Base-by-base conservation (phyloP, 352 stramenopile species). In the Phytophthora litchii region DNA sequence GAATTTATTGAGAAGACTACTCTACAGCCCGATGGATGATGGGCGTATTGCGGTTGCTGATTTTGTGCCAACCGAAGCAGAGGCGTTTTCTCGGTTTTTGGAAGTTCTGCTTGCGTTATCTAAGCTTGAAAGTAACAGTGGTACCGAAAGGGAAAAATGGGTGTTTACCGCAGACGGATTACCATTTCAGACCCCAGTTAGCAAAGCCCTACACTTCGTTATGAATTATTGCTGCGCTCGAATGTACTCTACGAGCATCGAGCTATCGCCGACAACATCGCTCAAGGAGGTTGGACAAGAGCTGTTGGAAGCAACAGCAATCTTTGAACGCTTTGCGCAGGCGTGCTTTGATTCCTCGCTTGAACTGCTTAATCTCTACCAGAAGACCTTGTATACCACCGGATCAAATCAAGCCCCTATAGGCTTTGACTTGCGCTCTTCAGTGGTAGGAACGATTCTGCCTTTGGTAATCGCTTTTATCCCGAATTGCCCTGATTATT, bases 221-320 rank as follows among this genome's bases (percentile, higher is more conserved):
- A 64, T 82, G 67, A 84, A 84, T 32, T 76, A 78, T 60, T 81
- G 61, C 36, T 72, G 67, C 43, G 57, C 74, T 4, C 61, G 70
- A 25, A 53, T 84, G 27, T 75, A 81, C 51, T 70, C 56, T 53
- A 29, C 45, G 13, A 72, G 37, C 27, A 17, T 54, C 16, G 64
- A 78, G 4, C 51, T 63, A 27, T 48, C 68, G 4, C 46, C 54
- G 11, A 65, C 64, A 27, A 45, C 48, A 17, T 38, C 66, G 23
- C n/a, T 69, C 7, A 62, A 55, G 31, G 48, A 61, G 16, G 13
- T 42, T 17, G 52, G 54, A 36, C 20, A 66, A 51, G 52, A 73
- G 40, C 48, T 66, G 31, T 16, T 59, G 7, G 48, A 54, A 40
- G 45, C 59, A 50, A 66, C 52, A 23, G 35, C 48, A 49, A 45